Evolutionary conservation across 306 rosid species (phyloP), one percentile per base, ranked within the genome.

Genomic region (Styphnolobium japonicum): DNA sequence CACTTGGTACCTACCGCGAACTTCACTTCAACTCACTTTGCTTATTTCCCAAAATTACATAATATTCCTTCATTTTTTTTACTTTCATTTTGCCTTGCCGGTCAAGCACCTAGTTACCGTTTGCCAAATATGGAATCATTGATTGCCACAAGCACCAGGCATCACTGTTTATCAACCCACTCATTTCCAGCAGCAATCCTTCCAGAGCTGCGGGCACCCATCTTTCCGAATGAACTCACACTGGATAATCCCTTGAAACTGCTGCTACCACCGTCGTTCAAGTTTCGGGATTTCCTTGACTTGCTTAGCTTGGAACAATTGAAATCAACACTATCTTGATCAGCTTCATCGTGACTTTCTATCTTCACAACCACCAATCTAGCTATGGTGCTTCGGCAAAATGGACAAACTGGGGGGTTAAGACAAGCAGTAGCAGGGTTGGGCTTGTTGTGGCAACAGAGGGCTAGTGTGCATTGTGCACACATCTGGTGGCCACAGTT

Each of bases 401-500:
- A 95, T 0, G 99, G 99, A 74, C 99, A 95, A 33, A 93, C 99
- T 0, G 97, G 99, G 1, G 98, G 93, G 7, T 80, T 95, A 9
- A 90, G 74, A 75, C 82, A 82, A 3, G 93, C 77, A 0, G 99
- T 95, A 14, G 89, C 46, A 0, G 98, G 97, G 85, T 96, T 90
- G 0, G 99, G 98, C 79, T 96, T 93, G 85, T 90, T 96, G 88
- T 96, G 91, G 91, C 98, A 93, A 83, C 98, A 96, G 12, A 96
- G 93, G 79, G 96, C 90, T 80, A 96, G 82, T 53, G 94, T 91
- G 87, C 99, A 95, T 56, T 95, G 97, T 19, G 99, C 98, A 85
- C 99, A 95, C 99, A 95, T 95, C 69, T 93, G 98, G 80, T 95
- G 98, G n/a, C 97, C 97, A 73, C 99, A 96, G 68, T 82, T 80